Percentiles rank a stretch among this genome's conserved stretches.
Conservation (phyloP, 176 grass and related monocot genomes). For the Musa beccarii region DNA sequence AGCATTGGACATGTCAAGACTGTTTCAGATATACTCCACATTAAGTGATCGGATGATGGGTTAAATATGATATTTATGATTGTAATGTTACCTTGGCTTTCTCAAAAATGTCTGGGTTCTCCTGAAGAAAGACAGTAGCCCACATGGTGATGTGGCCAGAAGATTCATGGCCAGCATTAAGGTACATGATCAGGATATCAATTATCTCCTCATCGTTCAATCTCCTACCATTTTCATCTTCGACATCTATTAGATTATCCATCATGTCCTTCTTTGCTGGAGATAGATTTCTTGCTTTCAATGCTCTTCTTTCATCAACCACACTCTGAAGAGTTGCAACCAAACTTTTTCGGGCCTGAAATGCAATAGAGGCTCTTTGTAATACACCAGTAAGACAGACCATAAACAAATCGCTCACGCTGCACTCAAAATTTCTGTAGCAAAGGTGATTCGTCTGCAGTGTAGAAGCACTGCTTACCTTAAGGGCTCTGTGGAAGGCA, state of each 20-base stretch:
- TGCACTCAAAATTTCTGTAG: background rate
- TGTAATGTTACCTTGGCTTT: conserved; percentile 49
- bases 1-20: background rate
- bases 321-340: conserved; percentile 46
- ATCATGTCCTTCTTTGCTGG: conserved; percentile 58
- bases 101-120: conserved; percentile 50
- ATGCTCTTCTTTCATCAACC: conserved; percentile 34
- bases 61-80: background rate
- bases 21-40: background rate
- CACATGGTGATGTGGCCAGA: conserved; percentile 97
- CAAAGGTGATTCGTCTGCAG: background rate
- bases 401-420: background rate
- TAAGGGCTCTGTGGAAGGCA: conserved; percentile 51
- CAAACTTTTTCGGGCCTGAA: conserved; percentile 38
- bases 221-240: conserved; percentile 50
- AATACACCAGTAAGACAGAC: background rate
- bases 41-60: background rate
- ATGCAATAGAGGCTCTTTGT: background rate
- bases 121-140: conserved; percentile 78
- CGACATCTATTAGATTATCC: conserved; percentile 52
- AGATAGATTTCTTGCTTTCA: conserved; percentile 1
- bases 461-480: conserved; percentile 7
- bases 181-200: conserved; percentile 80
- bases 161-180: conserved; percentile 91
- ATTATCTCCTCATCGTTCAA: conserved; percentile 71